A percentile compares a stretch with the other conserved stretches of the same genome.
These are phyloP conservation scores for Perilla frutescens DNA, from an alignment of 257 asterid genomes.

Conservation along the genomic window DNA sequence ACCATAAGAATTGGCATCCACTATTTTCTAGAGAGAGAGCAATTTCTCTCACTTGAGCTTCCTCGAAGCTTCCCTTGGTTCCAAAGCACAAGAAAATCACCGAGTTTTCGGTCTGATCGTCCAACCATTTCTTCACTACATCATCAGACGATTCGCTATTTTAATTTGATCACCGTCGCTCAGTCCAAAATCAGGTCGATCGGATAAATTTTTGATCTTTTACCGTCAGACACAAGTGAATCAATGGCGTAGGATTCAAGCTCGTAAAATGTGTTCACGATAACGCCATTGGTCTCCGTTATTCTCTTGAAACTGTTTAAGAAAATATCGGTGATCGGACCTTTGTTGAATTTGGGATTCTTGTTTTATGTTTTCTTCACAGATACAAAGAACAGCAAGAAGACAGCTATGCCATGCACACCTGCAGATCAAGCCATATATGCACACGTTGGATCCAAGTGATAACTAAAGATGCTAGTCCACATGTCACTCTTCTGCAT, in stretches of 20 bases:
- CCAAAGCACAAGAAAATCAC: slow-evolving; percentile 65
- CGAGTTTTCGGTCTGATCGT: slow-evolving; percentile 42
- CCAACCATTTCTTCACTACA: slow-evolving; percentile 50
- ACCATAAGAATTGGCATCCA: slow-evolving; percentile 56
- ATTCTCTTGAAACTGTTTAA: slow-evolving; percentile 17
- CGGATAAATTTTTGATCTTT: slow-evolving; percentile 46
- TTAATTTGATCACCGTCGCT: background rate
- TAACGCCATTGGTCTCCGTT: slow-evolving; percentile 39
- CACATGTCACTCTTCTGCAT: too few species aligned
- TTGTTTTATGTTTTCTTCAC: too few species aligned
- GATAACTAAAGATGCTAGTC: too few species aligned
- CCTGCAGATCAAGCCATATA: too few species aligned
- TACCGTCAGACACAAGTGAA: background rate
- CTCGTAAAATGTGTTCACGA: slow-evolving; percentile 57
- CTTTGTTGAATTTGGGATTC: background rate
- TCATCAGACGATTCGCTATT: background rate
- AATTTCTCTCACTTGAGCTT: slow-evolving; percentile 56
- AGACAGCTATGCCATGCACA: too few species aligned
- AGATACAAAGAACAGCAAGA: too few species aligned
- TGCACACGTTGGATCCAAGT: too few species aligned
- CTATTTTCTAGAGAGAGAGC: slow-evolving; percentile 47
- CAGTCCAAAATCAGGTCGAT: slow-evolving; percentile 51
- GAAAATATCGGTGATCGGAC: background rate
- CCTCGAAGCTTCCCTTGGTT: slow-evolving; percentile 46
- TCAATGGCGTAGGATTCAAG: slow-evolving; percentile 48